Base-by-base conservation (phyloP, 2,329 filamentous ascomycete genomes). In the Neonectria magnoliae region DNA sequence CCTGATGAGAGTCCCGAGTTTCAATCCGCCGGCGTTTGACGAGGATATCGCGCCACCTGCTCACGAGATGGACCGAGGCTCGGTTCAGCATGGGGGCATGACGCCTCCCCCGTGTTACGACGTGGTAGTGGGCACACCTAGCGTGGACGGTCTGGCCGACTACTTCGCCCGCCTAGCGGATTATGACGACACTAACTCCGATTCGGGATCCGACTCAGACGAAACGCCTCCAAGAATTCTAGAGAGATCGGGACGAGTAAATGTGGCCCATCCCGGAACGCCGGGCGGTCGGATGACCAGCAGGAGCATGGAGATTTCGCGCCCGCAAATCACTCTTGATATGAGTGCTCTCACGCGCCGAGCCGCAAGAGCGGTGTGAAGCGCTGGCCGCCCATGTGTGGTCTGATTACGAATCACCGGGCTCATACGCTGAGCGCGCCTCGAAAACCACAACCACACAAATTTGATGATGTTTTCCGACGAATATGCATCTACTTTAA, bases 31-130 rank as follows among this genome's bases (percentile, higher is more conserved):
- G 0, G 88, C 93, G 0, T 97, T 97, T 74, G 91, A 96, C 66
- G 93, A 93, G 5, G 91, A 97, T 57, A 75, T 81, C 0, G 74
- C 76, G 18, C 80, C 80, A 7, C 76, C 79, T 3, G 76, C 72
- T 44, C 72, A 74, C 1, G 74, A 76, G 48, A 62, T 74, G 18
- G 63, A 65, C n/a, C 33, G 44, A 9, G 61, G 65, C 13, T 66
- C n/a, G 20, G 60, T 63, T 16, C 57, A 72, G 1, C 72, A 71
- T 29, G 75, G 76, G 1, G 78, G 92, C 16, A 83, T 92, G 68
- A 97, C 93, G 0, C 94, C 94, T 1, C 94, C 94, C 8, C 94
- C 94, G 1, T 89, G 91, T 62, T 97, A 98, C 76, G 92, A 95
- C 64, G 84, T 86, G 4, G 92, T 97, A 41, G 88, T 96, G 1